Conservation (phyloP, 225 moss, liverwort and hornwort species). For the Straminergon stramineum region DNA sequence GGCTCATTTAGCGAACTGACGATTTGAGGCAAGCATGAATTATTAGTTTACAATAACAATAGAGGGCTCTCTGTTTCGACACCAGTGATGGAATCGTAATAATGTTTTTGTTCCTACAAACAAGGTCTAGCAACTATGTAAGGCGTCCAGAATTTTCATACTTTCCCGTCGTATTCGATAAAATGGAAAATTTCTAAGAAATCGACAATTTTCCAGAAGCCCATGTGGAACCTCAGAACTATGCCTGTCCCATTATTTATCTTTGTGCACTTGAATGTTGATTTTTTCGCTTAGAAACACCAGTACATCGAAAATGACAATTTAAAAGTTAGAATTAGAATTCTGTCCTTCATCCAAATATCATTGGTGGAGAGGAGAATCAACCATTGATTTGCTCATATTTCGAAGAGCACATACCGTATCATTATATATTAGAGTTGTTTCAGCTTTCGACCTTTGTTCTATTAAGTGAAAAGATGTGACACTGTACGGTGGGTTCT, state of each 20-base stretch:
- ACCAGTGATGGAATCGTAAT: neutral
- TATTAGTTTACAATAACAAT: neutral
- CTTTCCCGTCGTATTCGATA: too few species aligned
- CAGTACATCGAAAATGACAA: neutral
- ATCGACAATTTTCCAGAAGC: neutral
- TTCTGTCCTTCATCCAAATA: neutral
- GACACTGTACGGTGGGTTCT: neutral
- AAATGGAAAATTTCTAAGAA: neutral
- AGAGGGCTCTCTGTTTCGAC: neutral
- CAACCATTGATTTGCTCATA: neutral
- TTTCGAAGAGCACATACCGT: neutral
- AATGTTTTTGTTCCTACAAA: neutral
- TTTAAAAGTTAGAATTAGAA: neutral
- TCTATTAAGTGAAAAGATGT: neutral
- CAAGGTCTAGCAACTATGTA: neutral
- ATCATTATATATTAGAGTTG: neutral
- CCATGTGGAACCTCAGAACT: neutral
- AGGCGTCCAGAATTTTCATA: neutral
- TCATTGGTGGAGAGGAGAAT: neutral
- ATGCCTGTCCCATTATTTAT: neutral
- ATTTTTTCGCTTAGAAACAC: neutral
- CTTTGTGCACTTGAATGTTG: neutral
- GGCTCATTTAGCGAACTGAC: neutral
- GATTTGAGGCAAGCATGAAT: neutral
- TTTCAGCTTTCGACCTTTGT: neutral